phyloP scores from a whole-genome alignment of 371 early-diverging fungal genomes.

The Batkoa obscura region DNA sequence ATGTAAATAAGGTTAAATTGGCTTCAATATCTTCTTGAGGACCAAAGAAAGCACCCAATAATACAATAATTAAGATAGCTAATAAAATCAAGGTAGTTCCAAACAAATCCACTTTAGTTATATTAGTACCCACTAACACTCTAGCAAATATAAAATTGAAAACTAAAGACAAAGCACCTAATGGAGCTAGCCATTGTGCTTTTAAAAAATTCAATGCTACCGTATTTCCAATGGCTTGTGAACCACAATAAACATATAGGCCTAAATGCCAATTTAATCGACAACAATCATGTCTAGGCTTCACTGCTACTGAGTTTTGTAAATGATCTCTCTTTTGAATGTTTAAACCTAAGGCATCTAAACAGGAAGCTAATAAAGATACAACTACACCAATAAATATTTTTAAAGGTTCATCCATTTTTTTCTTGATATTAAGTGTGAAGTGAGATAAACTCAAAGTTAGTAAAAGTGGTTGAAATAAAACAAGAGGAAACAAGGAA shows the following conservation, averaged over 20 bases:
- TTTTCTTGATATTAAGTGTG: no score
- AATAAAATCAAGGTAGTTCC: constrained; percentile 43
- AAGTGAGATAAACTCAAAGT: no score
- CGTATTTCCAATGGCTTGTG: constrained; percentile 44
- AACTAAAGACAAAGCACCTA: constrained; percentile 45
- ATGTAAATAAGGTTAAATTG: constrained; percentile 26
- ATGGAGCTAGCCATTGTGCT: constrained; percentile 54
- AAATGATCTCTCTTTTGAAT: constrained; percentile 44
- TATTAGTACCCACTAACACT: constrained; percentile 40
- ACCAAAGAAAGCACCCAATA: constrained; percentile 23
- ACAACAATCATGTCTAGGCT: constrained; percentile 36
- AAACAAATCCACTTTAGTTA: constrained; percentile 35
- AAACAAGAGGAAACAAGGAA: no score
- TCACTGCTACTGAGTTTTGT: constrained; percentile 23
- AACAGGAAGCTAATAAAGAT: constrained; percentile 33
- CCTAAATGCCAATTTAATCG: constrained; percentile 49
- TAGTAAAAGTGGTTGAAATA: no score
- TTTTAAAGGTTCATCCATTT: constrained; percentile 13
- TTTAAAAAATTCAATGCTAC: constrained; percentile 37
- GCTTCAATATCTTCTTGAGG: constrained; percentile 16
- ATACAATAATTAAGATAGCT: constrained; percentile 41
- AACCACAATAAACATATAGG: constrained; percentile 34
- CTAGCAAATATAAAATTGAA: constrained; percentile 52
- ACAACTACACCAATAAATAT: constrained; percentile 42
- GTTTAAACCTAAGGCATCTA: constrained; percentile 52